A percentile compares a stretch with the other conserved stretches of the same genome.
These are phyloP conservation scores for Hypoxylon sp. DNA, from an alignment of 2,329 filamentous ascomycete species.

Conservation along the genomic window DNA sequence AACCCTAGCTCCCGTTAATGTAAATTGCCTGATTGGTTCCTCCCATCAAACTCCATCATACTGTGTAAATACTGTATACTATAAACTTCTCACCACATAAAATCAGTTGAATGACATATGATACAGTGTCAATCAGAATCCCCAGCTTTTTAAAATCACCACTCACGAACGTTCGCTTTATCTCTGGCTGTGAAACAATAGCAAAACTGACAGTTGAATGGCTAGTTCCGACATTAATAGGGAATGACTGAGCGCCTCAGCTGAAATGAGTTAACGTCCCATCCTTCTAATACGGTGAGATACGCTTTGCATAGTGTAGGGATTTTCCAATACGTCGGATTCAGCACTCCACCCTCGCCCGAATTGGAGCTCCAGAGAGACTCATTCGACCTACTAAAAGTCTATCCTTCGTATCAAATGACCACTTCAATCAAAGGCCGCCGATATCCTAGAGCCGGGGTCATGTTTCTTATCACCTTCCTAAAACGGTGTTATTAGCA, in stretches of 20 bases:
- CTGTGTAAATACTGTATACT: neutral
- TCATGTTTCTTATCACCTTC: constrained; percentile 32
- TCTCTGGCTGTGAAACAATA: constrained; percentile 8
- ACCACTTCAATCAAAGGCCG: neutral
- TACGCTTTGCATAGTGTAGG: neutral
- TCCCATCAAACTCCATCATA: neutral
- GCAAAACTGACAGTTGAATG: neutral
- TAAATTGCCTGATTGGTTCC: constrained; percentile 15
- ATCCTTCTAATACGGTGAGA: constrained; percentile 8
- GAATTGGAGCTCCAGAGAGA: neutral
- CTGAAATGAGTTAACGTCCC: constrained; percentile 29
- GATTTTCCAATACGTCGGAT: neutral
- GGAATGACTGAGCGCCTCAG: constrained; percentile 24
- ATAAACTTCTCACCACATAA: neutral
- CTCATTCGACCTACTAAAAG: neutral
- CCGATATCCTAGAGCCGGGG: constrained; percentile 6
- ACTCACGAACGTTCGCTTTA: neutral
- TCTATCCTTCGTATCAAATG: constrained; percentile 1
- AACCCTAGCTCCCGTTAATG: constrained; percentile 23
- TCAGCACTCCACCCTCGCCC: neutral
- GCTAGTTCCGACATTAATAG: constrained; percentile 8
- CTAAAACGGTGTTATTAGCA: constrained; percentile 30
- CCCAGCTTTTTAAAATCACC: neutral
- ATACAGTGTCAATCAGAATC: neutral
- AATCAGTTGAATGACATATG: too few species aligned